Evolutionary conservation across 495 filamentous ascomycete genomes (phyloP), one percentile per base, ranked within the genome.

Genomic region (Tuber aestivum): DNA sequence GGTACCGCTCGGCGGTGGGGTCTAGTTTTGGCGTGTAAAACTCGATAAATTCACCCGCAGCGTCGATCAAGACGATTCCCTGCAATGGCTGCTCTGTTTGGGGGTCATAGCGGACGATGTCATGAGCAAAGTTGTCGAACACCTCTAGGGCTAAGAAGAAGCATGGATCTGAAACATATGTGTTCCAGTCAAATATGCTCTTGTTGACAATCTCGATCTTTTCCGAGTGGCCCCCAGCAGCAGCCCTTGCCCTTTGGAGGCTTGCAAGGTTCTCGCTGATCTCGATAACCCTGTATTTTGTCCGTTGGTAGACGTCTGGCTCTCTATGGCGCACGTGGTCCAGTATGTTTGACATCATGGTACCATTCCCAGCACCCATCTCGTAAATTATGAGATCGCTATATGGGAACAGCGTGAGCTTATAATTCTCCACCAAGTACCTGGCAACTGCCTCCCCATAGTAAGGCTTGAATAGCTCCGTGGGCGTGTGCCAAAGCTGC

Each of bases 121-220:
- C 95, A 85, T 99, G 95, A 37, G 92, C 90, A 84, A 99, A 98
- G 85, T 99, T 99, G 85, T 99, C 95, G 81, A 97, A 94, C 74
- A 99, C 95, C 83, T 99, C 95, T 80, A 99, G 90, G n/a, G 94
- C 95, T 7, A 99, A 88, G 86, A 99, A 97, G 86, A 95, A 99
- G 86, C 95, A 97, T 0, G 95, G 95, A 2, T 91, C 92, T 12
- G 93, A 90, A 23, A 97, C 93, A 75, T 92, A 92, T 38, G 86
- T 87, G 77, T 91, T 86, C 95, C 96, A 99, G 83, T 95, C 91
- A 84, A 99, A 98, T 83, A 99, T 93, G 79, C 93, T 96, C 77
- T 89, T 87, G 84, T 97, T 97, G 82, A 97, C 91, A 83, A 99
- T 97, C 80, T 97, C 93, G 56, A 99, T 93, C 80, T 92, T 94